These are phyloP conservation scores for Penicillium verrucosum DNA, from an alignment of 2,329 filamentous ascomycete species.

Conservation along the genomic window DNA sequence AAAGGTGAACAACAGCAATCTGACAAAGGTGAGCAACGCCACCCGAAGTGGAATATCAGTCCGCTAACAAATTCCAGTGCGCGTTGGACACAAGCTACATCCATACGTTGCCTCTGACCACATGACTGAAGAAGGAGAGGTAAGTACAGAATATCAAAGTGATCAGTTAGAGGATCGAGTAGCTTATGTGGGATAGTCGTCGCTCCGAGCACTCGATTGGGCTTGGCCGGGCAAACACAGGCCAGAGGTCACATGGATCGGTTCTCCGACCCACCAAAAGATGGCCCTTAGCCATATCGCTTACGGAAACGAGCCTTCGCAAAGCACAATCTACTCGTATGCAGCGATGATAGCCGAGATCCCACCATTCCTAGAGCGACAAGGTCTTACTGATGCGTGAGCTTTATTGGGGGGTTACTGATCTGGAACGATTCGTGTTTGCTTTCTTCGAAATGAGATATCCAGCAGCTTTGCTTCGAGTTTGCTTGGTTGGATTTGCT, in stretches of 20 bases:
- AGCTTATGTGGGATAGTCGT: background rate
- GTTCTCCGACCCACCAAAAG: constrained; percentile 15
- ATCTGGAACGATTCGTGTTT: background rate
- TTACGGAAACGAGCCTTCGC: constrained; percentile 23
- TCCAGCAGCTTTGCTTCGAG: background rate
- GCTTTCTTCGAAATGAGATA: background rate
- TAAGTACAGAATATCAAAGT: background rate
- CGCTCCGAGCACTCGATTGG: background rate
- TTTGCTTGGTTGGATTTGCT: background rate
- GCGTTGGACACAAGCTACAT: background rate
- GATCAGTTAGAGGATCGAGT: background rate
- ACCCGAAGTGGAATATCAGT: background rate
- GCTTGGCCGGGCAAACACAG: background rate
- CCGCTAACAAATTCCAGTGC: background rate
- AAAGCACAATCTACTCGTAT: constrained; percentile 18
- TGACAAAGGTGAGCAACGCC: background rate
- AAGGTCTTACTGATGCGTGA: background rate
- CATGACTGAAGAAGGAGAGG: background rate
- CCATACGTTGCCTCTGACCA: background rate
- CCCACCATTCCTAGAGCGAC: constrained; percentile 16
- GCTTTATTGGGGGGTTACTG: background rate
- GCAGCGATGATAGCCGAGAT: constrained; percentile 25
- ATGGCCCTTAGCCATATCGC: constrained; percentile 19
- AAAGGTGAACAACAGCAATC: background rate
- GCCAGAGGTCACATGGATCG: constrained; percentile 23